phyloP scores from a whole-genome alignment of 164 flowering plant species.

The Vitis rotundifolia region DNA sequence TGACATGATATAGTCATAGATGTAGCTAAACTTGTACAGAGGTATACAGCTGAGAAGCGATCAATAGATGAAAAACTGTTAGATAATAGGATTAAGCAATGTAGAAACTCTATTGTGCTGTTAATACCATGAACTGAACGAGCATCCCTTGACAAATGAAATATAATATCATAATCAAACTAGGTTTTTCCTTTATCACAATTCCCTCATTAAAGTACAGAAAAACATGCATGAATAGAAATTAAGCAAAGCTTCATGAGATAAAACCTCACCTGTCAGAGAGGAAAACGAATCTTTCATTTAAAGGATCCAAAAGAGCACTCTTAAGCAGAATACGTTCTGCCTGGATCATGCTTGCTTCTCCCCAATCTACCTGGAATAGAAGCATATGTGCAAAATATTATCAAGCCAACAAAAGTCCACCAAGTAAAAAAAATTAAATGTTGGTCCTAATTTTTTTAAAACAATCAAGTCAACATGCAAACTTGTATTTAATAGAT shows the following conservation, averaged over 20 bases:
- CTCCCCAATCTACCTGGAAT: constrained; percentile 98
- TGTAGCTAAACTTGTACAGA: constrained; percentile 94
- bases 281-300: constrained; percentile 80
- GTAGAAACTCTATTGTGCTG: neutral
- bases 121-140: neutral
- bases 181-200: neutral
- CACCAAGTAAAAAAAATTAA: neutral
- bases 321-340: constrained; percentile 80
- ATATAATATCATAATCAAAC: neutral
- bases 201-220: neutral
- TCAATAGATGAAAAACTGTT: constrained; percentile 20
- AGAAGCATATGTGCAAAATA: constrained; percentile 16
- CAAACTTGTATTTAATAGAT: neutral
- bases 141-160: neutral
- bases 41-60: constrained; percentile 90
- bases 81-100: constrained; percentile 8
- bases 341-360: constrained; percentile 90
- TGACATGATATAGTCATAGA: constrained; percentile 89
- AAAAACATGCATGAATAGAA: neutral
- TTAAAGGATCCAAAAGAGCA: constrained; percentile 75
- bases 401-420: neutral
- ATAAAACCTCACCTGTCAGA: constrained; percentile 78
- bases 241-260: neutral
- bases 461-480: constrained; percentile 4
- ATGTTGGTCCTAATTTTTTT: neutral